Evolutionary conservation across 2,329 filamentous ascomycete species (phyloP).

Genomic region (Neofusicoccum cordaticola): DNA sequence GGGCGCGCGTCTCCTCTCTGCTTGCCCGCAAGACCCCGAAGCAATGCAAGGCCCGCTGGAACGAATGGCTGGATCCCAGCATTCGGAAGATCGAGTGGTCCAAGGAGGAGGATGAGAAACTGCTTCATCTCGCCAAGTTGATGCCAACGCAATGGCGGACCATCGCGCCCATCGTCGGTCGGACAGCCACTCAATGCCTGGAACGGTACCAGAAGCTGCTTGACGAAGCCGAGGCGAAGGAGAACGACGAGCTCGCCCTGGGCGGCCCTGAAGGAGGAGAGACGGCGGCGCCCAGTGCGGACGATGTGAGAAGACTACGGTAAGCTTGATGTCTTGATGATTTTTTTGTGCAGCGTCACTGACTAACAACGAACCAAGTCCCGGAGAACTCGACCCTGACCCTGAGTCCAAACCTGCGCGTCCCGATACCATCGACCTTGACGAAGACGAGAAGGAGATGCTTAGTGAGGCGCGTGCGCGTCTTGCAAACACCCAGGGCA

Average conservation of each 20-base stretch:
- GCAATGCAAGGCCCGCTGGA: constrained; percentile 98
- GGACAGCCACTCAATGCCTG: constrained; percentile 94
- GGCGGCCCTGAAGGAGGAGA: constrained; percentile 85
- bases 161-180: constrained; percentile 92
- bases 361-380: constrained; percentile 34
- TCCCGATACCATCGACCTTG: constrained; percentile 94
- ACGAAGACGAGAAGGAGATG: constrained; percentile 99
- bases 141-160: constrained; percentile 99
- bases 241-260: constrained; percentile 76
- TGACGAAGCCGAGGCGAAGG: constrained; percentile 89
- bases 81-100: constrained; percentile 99
- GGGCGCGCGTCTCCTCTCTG: constrained; percentile 96
- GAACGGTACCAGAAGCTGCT: constrained; percentile 96
- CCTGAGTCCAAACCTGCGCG: constrained; percentile 93
- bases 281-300: constrained; percentile 80
- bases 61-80: constrained; percentile 95
- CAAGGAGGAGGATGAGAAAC: constrained; percentile 96
- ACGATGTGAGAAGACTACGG: constrained; percentile 76
- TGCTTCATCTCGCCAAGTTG: constrained; percentile 92
- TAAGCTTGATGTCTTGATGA: constrained; percentile 2
- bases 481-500: constrained; percentile 95
- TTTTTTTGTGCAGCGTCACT: too few relatives aligned
- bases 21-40: constrained; percentile 97
- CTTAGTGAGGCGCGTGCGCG: constrained; percentile 93
- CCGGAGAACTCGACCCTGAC: constrained; percentile 95